Percentiles rank a stretch among this genome's conserved stretches.
Evolutionary conservation across 1,284 basidiomycete genomes (phyloP).

Genomic region (Cystobasidium slooffiae): DNA sequence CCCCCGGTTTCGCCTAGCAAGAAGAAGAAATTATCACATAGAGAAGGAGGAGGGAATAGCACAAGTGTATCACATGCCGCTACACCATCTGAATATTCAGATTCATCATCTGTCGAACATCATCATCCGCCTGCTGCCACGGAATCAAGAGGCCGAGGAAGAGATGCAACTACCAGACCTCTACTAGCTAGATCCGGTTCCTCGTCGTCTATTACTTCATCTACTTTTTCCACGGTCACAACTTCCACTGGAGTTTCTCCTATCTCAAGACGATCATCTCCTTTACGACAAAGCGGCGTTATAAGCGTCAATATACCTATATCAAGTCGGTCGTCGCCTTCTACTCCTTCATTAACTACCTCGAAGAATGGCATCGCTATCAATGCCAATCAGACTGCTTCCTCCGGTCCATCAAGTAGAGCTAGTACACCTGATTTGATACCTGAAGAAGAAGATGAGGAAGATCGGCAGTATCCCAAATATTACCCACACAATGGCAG

Average conservation of each 20-base stretch:
- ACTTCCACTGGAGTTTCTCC: slow-evolving; percentile 7
- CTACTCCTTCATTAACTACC: not conserved
- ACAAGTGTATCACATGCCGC: not conserved
- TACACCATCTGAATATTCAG: slow-evolving; percentile 5
- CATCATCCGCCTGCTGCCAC: not conserved
- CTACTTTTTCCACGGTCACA: not conserved
- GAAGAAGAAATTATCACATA: not conserved
- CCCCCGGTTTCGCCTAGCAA: not conserved
- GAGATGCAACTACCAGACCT: slow-evolving; percentile 28
- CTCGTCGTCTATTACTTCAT: slow-evolving; percentile 15
- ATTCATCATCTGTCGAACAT: not conserved
- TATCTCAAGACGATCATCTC: slow-evolving; percentile 16
- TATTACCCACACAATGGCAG: slow-evolving; percentile 23
- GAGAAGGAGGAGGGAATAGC: not conserved
- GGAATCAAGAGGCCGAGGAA: slow-evolving; percentile 17
- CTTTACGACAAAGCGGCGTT: not conserved
- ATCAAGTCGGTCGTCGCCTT: not conserved
- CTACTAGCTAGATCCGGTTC: slow-evolving; percentile 21
- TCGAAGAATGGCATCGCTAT: not conserved
- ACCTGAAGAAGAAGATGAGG: slow-evolving; percentile 43
- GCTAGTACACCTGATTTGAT: slow-evolving; percentile 31
- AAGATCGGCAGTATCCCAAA: too few relatives aligned
- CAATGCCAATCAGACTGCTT: not conserved
- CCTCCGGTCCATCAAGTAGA: slow-evolving; percentile 12
- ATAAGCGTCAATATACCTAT: not conserved